Conservation (phyloP, 441 rosid genomes). For the Kokia cookei region DNA sequence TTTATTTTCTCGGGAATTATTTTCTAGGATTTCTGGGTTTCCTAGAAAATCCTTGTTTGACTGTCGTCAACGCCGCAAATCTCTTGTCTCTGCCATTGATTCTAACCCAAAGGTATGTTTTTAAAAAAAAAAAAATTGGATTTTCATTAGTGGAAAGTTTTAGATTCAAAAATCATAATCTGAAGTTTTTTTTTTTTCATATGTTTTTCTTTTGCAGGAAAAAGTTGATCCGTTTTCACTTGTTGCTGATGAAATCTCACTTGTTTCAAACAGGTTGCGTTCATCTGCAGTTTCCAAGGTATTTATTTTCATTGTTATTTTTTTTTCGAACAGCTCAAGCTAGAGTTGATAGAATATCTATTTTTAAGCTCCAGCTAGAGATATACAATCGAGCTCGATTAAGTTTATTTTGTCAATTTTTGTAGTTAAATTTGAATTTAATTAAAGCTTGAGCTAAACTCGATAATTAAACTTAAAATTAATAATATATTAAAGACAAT, state of each 20-base stretch:
- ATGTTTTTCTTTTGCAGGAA: too few species aligned
- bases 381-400: too few species aligned
- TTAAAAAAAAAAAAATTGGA: neutral
- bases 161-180: neutral
- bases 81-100: neutral
- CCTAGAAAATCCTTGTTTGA: neutral
- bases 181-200: constrained; percentile 10
- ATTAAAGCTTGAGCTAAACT: too few species aligned
- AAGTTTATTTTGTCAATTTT: too few species aligned
- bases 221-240: constrained; percentile 81
- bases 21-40: neutral
- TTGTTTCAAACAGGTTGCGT: constrained; percentile 63
- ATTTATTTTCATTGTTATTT: constrained; percentile 6
- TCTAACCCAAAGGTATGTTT: constrained; percentile 2
- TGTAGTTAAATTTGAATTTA: too few species aligned
- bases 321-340: neutral
- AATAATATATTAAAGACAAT: too few species aligned
- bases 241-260: constrained; percentile 87
- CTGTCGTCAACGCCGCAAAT: neutral
- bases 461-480: too few species aligned
- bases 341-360: neutral
- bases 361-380: too few species aligned
- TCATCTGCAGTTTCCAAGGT: constrained; percentile 81
- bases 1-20: neutral
- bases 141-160: neutral